Percentiles rank a stretch among this genome's conserved stretches.
Evolutionary conservation across 352 stramenopile species (phyloP).

Genomic region (Pythium graminicola): DNA sequence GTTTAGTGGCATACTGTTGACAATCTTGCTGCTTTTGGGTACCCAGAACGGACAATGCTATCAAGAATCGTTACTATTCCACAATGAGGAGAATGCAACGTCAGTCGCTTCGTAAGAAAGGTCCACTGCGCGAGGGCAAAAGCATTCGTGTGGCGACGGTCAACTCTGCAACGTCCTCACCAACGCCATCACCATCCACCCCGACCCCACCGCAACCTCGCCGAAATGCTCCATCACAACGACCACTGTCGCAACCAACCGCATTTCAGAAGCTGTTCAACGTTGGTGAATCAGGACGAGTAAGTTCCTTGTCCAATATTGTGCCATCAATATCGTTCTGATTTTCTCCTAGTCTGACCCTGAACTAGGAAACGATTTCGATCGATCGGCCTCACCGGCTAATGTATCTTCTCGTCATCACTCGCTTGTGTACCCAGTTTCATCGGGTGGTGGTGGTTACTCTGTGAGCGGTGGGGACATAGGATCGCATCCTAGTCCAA

Average conservation of each 20-base stretch:
- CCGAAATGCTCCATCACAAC: constrained; percentile 17
- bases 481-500: not conserved
- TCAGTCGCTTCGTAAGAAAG: constrained; percentile 85
- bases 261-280: constrained; percentile 60
- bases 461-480: constrained; percentile 26
- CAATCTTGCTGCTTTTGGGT: constrained; percentile 1
- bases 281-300: constrained; percentile 25
- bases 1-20: not conserved
- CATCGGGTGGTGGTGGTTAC: constrained; percentile 16
- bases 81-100: constrained; percentile 87
- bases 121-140: constrained; percentile 68
- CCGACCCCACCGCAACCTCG: constrained; percentile 1
- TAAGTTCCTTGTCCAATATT: constrained; percentile 22
- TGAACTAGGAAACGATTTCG: constrained; percentile 39
- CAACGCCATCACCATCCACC: constrained; percentile 12
- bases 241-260: constrained; percentile 28
- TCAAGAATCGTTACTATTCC: constrained; percentile 91
- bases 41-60: constrained; percentile 81
- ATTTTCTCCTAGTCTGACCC: constrained; percentile 10
- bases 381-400: constrained; percentile 25
- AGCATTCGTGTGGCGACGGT: constrained; percentile 67
- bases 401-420: constrained; percentile 29
- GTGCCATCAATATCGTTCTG: too few relatives aligned
- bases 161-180: constrained; percentile 21
- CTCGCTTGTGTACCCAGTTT: constrained; percentile 38